Evolutionary conservation across 2,329 filamentous ascomycete genomes (phyloP), one percentile per base, ranked within the genome.

Genomic region (Gaeumannomyces sp.): DNA sequence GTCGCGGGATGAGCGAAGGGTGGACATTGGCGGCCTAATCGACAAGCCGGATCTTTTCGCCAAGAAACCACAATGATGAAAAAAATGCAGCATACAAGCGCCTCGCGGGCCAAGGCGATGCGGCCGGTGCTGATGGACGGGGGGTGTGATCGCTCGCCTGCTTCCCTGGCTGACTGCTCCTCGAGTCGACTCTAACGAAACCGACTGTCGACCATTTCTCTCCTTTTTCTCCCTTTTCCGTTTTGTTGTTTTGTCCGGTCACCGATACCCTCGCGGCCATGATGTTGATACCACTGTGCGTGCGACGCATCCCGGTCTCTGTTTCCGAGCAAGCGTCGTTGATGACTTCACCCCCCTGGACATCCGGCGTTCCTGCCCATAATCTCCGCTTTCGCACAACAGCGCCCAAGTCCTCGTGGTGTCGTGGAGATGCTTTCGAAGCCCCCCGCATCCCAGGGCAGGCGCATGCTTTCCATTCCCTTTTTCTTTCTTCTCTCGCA

Each of bases 11-110:
- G 83, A 85, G 64, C 79, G 83, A 25, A 81, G 86, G 22, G 81
- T 88, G 61, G 85, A 86, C 69, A 88, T 89, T 67, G 83, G 81
- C 14, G 85, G 85, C 2, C 78, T 86, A 71, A 84, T 90, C 70
- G 86, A 86, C 68, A 84, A 80, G 73, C 80, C 83, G 29, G 81
- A 81, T 69, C 78, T 73, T 11, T 63, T 13, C 53, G 16, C 29
- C 61, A 45, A 64, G 38, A 56, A 63, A 5, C 61, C 61, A 16
- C 61, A 56, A 16, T 63, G 10, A 58, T 19, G 19, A 11, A 11
- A 8, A 53, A 53, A 53, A 8, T 2, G 35, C 45, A 53, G 38
- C 45, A 53, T 6, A 8, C 7, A 25, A 7, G 45, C 45, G 45
- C n/a, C 6, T 25, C 45, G 45, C 38, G 22, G 22, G 45, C 7